Conservation (phyloP, 495 filamentous ascomycete genomes). For the Penicillium diatomitis region DNA sequence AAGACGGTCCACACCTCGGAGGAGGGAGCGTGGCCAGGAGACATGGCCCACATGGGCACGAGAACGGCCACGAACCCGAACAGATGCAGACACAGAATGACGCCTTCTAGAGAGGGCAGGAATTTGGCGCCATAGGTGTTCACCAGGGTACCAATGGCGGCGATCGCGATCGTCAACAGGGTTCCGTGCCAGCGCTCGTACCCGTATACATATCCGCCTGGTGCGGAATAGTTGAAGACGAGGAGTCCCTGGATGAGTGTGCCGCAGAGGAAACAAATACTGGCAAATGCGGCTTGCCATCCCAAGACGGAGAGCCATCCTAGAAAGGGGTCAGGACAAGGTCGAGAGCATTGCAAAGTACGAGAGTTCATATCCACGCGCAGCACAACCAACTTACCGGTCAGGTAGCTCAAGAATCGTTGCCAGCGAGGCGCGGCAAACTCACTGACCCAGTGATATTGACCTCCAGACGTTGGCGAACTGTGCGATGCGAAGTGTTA, state of each 20-base stretch:
- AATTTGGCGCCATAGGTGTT: constrained; percentile 32
- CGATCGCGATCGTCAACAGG: constrained; percentile 33
- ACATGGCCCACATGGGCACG: constrained; percentile 35
- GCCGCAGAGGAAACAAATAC: constrained; percentile 30
- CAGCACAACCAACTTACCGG: constrained; percentile 13
- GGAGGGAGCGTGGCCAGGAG: constrained; percentile 22
- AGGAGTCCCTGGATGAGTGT: constrained; percentile 40
- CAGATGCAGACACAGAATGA: constrained; percentile 38
- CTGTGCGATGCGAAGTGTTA: constrained; percentile 11
- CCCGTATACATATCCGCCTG: constrained; percentile 18
- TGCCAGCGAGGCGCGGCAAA: constrained; percentile 33
- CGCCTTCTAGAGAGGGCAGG: constrained; percentile 32
- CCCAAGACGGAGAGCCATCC: constrained; percentile 40
- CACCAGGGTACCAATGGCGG: constrained; percentile 31
- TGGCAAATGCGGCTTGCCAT: constrained; percentile 36
- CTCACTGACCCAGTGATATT: constrained; percentile 43
- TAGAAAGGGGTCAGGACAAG: constrained; percentile 2
- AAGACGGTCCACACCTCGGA: constrained; percentile 37
- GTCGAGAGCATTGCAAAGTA: too few relatives aligned
- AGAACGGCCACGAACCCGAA: constrained; percentile 42
- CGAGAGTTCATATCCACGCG: too few relatives aligned
- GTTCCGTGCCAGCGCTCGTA: constrained; percentile 32
- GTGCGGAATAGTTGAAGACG: constrained; percentile 33
- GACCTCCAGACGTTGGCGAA: constrained; percentile 32
- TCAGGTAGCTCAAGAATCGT: constrained; percentile 36